Evolutionary conservation across 2,329 filamentous ascomycete species (phyloP).

Genomic region (Aspergillus pseudoglaucus): DNA sequence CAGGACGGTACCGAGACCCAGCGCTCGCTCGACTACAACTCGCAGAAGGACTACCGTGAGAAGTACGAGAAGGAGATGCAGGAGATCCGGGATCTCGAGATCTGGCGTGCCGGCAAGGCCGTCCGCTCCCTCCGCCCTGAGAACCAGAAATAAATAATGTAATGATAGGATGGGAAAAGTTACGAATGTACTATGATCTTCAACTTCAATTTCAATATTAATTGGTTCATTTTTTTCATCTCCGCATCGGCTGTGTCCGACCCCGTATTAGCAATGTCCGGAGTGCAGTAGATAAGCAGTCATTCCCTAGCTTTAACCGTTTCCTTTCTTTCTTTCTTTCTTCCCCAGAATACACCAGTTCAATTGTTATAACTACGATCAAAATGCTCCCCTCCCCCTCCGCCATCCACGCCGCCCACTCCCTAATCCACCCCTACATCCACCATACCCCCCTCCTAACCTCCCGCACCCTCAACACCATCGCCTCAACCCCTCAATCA

Average conservation of each 20-base stretch:
- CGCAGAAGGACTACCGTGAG: conserved; percentile 90
- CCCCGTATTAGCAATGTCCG: no score
- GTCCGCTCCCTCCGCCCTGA: conserved; percentile 82
- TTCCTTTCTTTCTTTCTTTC: background rate
- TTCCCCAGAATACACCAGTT: background rate
- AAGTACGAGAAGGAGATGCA: conserved; percentile 97
- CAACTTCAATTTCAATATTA: no score
- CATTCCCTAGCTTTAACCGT: background rate
- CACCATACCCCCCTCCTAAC: conserved; percentile 81
- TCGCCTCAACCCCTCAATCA: conserved; percentile 67
- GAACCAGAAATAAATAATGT: conserved; percentile 65
- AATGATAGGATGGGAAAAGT: conserved; percentile 25
- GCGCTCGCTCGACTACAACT: conserved; percentile 95
- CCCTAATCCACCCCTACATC: conserved; percentile 66
- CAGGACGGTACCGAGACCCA: conserved; percentile 87
- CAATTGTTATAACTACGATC: background rate
- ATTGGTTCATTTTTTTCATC: no score
- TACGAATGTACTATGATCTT: conserved; percentile 33
- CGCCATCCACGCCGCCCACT: conserved; percentile 66
- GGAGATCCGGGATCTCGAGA: conserved; percentile 96
- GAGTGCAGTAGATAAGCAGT: no score
- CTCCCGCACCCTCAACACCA: conserved; percentile 62
- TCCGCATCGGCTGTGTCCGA: no score
- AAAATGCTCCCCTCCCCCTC: conserved; percentile 58
- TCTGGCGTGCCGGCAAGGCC: conserved; percentile 98